These are phyloP conservation scores for Penicillium roqueforti DNA, from an alignment of 495 filamentous ascomycete species.

Conservation along the genomic window DNA sequence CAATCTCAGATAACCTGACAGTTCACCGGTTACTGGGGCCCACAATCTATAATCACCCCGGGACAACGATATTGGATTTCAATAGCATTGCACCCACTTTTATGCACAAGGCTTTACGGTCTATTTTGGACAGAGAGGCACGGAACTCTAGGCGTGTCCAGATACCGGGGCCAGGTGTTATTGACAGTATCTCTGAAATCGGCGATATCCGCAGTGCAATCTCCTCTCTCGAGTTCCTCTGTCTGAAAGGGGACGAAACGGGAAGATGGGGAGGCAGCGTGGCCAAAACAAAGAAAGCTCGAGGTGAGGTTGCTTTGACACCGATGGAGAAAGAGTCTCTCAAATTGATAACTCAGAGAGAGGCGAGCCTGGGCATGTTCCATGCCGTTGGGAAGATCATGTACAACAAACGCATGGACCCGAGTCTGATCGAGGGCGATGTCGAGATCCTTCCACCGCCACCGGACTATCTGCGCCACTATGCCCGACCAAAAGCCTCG, in stretches of 20 bases:
- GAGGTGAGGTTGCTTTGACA: conserved; percentile 54
- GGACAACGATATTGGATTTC: conserved; percentile 76
- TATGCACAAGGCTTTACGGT: conserved; percentile 74
- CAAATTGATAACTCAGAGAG: conserved; percentile 73
- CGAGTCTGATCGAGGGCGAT: conserved; percentile 17
- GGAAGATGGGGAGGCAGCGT: conserved; percentile 66
- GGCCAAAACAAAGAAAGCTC: conserved; percentile 53
- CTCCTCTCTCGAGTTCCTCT: conserved; percentile 84
- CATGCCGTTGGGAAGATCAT: conserved; percentile 94
- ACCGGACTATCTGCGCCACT: conserved; percentile 59
- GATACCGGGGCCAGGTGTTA: conserved; percentile 64
- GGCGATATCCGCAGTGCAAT: conserved; percentile 92
- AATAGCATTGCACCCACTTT: conserved; percentile 87
- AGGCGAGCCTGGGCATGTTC: conserved; percentile 85
- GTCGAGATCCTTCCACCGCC: conserved; percentile 40
- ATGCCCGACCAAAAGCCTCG: conserved; percentile 59
- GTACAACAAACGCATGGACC: conserved; percentile 77
- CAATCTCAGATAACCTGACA: conserved; percentile 81
- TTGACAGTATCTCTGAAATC: conserved; percentile 71
- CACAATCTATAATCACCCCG: conserved; percentile 73
- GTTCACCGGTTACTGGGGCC: conserved; percentile 83
- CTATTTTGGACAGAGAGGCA: conserved; percentile 77
- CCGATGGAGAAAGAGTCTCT: conserved; percentile 68
- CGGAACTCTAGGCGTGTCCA: conserved; percentile 60
- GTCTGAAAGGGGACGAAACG: conserved; percentile 63